Evolutionary conservation across 2,329 filamentous ascomycete genomes (phyloP).

Genomic region (Corinectria fuckeliana): DNA sequence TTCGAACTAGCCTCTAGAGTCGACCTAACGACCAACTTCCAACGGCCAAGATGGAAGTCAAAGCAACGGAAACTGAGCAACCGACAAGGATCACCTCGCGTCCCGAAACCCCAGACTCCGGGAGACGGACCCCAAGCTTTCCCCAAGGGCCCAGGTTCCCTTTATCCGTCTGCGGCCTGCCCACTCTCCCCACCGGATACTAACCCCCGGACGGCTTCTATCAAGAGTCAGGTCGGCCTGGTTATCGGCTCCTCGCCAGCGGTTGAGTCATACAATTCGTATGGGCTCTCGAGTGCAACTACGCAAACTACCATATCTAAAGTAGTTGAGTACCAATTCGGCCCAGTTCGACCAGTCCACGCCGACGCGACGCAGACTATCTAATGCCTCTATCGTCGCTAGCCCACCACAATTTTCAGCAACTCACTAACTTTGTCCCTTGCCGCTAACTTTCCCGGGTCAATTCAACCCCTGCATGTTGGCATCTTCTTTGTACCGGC

Average conservation of each 20-base stretch:
- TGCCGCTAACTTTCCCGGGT: slow-evolving; percentile 7
- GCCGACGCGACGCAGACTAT: not conserved
- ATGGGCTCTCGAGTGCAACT: not conserved
- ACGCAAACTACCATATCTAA: too few relatives aligned
- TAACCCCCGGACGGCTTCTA: not conserved
- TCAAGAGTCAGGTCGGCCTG: not conserved
- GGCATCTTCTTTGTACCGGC: slow-evolving; percentile 23
- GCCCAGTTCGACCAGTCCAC: not conserved
- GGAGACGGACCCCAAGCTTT: slow-evolving; percentile 5
- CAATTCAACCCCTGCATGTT: slow-evolving; percentile 19
- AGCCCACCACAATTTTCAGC: not conserved
- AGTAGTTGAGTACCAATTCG: not conserved
- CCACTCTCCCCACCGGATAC: slow-evolving; percentile 12
- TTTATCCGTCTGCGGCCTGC: slow-evolving; percentile 19
- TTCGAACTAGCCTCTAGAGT: not conserved
- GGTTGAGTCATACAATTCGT: not conserved
- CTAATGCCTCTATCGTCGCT: not conserved
- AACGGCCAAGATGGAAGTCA: not conserved
- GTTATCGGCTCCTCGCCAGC: not conserved
- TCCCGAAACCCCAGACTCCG: slow-evolving; percentile 19
- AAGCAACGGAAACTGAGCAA: slow-evolving; percentile 11
- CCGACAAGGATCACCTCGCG: slow-evolving; percentile 12
- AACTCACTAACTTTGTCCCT: not conserved
- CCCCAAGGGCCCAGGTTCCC: slow-evolving; percentile 12
- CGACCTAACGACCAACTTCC: too few relatives aligned